Base-by-base conservation (phyloP, 768 basidiomycete genomes). In the Lentinula detonsa region DNA sequence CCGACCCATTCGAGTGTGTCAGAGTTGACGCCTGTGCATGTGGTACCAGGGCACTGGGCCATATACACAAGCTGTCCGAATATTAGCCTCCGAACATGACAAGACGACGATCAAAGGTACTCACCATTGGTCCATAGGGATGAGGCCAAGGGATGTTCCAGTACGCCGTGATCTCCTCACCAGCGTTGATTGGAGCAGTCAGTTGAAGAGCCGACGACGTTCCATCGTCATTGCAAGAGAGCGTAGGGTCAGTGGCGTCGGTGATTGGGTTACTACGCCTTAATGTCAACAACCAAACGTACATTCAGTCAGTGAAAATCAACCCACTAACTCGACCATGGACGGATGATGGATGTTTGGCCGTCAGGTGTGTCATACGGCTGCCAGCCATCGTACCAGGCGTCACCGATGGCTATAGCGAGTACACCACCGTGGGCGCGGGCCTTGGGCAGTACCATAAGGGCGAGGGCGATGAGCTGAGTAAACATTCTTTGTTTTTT, bases 191-290 rank as follows among this genome's bases (percentile, higher is more conserved):
- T 2, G 69, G 71, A 0, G 76, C 78, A 6, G 79, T 79, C 31
- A 79, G 68, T 61, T 81, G 79, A 31, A 71, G 66, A n/a, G 75
- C 69, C 18, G 72, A 70, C 4, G 77, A 71, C 2, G 69, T 69
- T 9, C 79, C 78, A 46, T 81, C 75, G 60, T 81, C 74, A 59
- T 81, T 81, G 67, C 79, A 81, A 2, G 77, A 74, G 18, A 81
- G 62, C 0, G 73, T 76, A 1, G 78, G 61, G 40, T 68, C 72
- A 4, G 75, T 75, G 1, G 77, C 72, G 46, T 71, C 67, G 10
- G 64, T 66, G 60, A 80, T 80, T 1, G 79, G 79, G 64, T 80
- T 71, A 62, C 79, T 80, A 49, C 28, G 28, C 28, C 28, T 28
- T 21, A 8, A 43, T 15, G 54, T 39, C 28, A 28, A 28, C 28